Conservation (phyloP, 2,329 filamentous ascomycete species). For the Lizonia empirigonia region DNA sequence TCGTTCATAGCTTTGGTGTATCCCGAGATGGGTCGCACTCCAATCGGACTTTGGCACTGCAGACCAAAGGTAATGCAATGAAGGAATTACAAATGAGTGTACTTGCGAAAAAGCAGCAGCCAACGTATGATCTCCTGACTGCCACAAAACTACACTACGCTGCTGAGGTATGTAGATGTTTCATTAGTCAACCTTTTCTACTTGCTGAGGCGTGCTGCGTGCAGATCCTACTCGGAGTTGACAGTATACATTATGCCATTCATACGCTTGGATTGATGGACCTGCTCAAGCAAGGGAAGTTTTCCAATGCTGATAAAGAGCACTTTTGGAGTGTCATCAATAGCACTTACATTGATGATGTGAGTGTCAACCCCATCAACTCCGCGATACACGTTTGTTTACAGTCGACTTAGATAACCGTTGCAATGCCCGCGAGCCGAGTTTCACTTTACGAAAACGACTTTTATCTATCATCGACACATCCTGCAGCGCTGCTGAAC, state of each 20-base stretch:
- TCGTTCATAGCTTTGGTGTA: not conserved
- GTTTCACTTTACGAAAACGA: constrained; percentile 8
- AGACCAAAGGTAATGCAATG: not conserved
- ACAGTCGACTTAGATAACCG: not conserved
- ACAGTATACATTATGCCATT: constrained; percentile 3
- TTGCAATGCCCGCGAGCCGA: constrained; percentile 3
- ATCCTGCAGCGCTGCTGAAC: not conserved
- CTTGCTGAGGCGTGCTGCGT: not conserved
- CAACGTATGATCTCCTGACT: not conserved
- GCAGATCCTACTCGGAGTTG: constrained; percentile 7
- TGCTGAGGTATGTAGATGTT: not conserved
- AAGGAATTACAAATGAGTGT: not conserved
- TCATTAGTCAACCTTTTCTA: no score
- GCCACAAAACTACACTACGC: constrained; percentile 12
- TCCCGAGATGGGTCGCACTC: not conserved
- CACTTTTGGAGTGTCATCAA: constrained; percentile 6
- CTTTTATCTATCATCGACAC: constrained; percentile 1
- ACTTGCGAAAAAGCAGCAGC: not conserved
- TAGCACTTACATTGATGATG: constrained; percentile 13
- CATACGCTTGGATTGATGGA: constrained; percentile 8
- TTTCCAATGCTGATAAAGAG: not conserved
- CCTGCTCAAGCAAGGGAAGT: not conserved
- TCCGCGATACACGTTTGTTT: not conserved
- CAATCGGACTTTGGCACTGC: not conserved
- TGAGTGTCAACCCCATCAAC: not conserved